Percentiles rank a stretch among this genome's conserved stretches.
These are phyloP conservation scores for Senna siamea DNA, from an alignment of 306 rosid species.

Conservation along the genomic window DNA sequence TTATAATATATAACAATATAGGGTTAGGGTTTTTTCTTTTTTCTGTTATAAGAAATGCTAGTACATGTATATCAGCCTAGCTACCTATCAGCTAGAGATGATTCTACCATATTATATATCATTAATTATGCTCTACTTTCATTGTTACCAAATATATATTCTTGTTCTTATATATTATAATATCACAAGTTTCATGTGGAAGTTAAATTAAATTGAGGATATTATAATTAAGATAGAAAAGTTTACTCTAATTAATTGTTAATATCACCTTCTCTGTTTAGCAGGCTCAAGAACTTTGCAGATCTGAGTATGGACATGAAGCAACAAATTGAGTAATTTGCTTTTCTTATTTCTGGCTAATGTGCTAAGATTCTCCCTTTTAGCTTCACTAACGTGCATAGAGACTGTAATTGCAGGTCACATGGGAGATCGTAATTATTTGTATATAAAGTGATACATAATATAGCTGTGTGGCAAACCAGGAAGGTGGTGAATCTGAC, in stretches of 20 bases:
- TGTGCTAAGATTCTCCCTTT: neutral
- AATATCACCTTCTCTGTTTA: too few relatives aligned
- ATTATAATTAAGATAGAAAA: neutral
- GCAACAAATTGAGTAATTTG: neutral
- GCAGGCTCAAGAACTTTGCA: too few relatives aligned
- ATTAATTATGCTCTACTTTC: neutral
- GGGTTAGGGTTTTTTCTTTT: too few relatives aligned
- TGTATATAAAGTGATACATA: slow-evolving; percentile 5
- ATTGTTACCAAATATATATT: neutral
- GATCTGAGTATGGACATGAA: neutral
- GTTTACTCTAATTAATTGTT: neutral
- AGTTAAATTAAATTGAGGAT: neutral
- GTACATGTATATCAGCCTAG: neutral
- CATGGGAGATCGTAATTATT: slow-evolving; percentile 10
- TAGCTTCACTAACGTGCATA: slow-evolving; percentile 6
- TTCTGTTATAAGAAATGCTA: too few relatives aligned
- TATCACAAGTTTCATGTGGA: neutral
- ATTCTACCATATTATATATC: neutral
- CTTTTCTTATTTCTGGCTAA: neutral
- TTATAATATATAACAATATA: too few relatives aligned
- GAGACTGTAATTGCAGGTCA: slow-evolving; percentile 5
- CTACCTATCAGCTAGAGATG: neutral
- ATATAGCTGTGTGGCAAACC: slow-evolving; percentile 10
- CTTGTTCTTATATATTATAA: neutral
- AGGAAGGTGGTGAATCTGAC: slow-evolving; percentile 26